Base-by-base conservation (phyloP, 169 alveolate genomes). In the Plasmodium malariae region DNA sequence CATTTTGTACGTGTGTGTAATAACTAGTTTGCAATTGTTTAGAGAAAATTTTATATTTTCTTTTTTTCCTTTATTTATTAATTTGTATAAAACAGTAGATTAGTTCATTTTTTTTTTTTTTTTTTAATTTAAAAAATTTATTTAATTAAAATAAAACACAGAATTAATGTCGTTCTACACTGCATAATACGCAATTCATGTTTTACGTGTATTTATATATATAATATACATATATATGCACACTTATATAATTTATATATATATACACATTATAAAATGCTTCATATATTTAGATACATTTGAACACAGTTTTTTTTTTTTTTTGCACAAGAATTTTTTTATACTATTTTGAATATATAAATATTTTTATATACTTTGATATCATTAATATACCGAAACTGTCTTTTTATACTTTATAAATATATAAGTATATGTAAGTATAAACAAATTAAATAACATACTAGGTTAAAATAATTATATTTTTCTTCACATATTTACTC, bases 331-430 rank as follows among this genome's bases (percentile, higher is more conserved):
- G 14, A 19, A 32, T 67, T 17, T 59, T 73, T 74, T 60, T 62
- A 74, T 48, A 74, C 36, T 26, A 55, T 78, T 78, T 78, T 78
- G 89, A 78, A 78, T 76, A 62, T 74, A 32, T 54, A 78, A 49
- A 78, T 55, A 24, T 63, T 78, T 78, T 78, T 54, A 68, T 78
- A 54, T 54, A 62, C 19, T 67, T 76, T 76, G 34, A 36, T 62
- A 78, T 43, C 68, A 60, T 36, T 32, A 62, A 71, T 9, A 28
- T 32, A 48, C 67, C 71, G 72, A 54, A 73, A 73, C 12, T 37
- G 63, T 73, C 87, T 73, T 73, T 54, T 57, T 62, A 17, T 45
- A 11, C 54, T 21, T 57, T 74, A 30, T 59, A 72, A 71, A 71
- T 57, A 37, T 26, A 51, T 48, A 71, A 21, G 51, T 57, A 40